Conservation (phyloP, 208 protist genomes). For the Herpetomonas tarakana region DNA sequence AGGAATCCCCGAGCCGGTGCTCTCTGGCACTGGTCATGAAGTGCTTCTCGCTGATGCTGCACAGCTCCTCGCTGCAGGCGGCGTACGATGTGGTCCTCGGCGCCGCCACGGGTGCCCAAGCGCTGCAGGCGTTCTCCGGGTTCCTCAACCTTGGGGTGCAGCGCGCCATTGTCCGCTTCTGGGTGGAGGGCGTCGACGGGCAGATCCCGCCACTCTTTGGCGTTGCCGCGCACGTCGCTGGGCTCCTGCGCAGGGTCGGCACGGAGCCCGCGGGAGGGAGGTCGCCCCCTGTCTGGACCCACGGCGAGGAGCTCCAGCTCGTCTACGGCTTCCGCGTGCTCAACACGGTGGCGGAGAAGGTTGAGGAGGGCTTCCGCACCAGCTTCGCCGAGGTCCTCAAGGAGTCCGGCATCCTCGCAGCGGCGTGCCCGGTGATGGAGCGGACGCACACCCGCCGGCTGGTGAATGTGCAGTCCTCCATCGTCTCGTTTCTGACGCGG, state of each 20-base stretch:
- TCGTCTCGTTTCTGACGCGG: conserved; percentile 35
- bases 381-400: conserved; percentile 23
- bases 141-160: too few relatives aligned
- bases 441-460: conserved; percentile 17
- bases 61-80: too few relatives aligned
- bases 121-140: too few relatives aligned
- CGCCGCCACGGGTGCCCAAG: conserved; percentile 8
- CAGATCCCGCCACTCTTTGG: conserved; percentile 33
- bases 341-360: conserved; percentile 22
- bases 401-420: conserved; percentile 21
- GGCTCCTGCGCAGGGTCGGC: conserved; percentile 10
- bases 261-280: neutral
- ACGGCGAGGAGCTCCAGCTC: conserved; percentile 29
- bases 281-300: conserved; percentile 6
- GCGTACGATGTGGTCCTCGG: conserved; percentile 20
- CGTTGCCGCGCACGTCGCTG: conserved; percentile 22
- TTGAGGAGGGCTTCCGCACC: conserved; percentile 18
- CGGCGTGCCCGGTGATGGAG: conserved; percentile 15
- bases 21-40: too few relatives aligned
- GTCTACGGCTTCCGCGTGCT: conserved; percentile 43
- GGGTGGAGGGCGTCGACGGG: conserved; percentile 31
- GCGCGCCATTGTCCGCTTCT: conserved; percentile 56
- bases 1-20: too few relatives aligned
- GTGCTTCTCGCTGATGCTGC: too few relatives aligned
- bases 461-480: conserved; percentile 56